Conservation (phyloP, 2,329 filamentous ascomycete species). For the Coniochaeta prunicola region DNA sequence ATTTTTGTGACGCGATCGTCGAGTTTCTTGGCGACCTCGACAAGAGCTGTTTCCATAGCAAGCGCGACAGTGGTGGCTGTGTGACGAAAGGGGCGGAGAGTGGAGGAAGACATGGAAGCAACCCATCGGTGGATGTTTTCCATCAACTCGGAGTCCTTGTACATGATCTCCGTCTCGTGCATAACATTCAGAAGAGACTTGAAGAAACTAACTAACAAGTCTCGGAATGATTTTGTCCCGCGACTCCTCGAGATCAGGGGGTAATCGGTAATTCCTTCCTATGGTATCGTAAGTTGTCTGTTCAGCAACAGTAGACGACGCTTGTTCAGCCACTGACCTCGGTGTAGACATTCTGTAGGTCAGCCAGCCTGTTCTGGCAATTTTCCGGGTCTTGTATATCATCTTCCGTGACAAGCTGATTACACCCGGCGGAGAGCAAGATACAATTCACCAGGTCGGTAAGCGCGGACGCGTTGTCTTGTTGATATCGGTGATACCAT, state of each 20-base stretch:
- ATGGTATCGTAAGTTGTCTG: not conserved
- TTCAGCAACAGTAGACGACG: not conserved
- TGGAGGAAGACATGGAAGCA: conserved; percentile 81
- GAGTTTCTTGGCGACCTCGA: conserved; percentile 33
- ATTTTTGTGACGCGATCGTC: conserved; percentile 61
- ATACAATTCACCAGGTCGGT: conserved; percentile 61
- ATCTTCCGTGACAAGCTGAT: conserved; percentile 67
- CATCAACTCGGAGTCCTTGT: conserved; percentile 68
- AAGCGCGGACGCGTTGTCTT: conserved; percentile 46
- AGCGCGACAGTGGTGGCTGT: conserved; percentile 83
- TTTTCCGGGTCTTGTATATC: conserved; percentile 90
- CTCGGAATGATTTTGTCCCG: conserved; percentile 69
- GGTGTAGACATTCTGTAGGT: conserved; percentile 85
- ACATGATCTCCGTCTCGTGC: conserved; percentile 75
- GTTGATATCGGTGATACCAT: conserved; percentile 53
- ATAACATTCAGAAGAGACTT: conserved; percentile 67
- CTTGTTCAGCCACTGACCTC: conserved; percentile 43
- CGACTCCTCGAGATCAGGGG: conserved; percentile 80
- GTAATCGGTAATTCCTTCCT: conserved; percentile 80
- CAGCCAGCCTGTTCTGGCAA: conserved; percentile 66
- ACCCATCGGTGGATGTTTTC: conserved; percentile 91
- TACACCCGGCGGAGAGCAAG: conserved; percentile 69
- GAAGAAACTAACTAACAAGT: conserved; percentile 73
- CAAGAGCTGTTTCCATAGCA: conserved; percentile 71
- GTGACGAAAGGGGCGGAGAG: conserved; percentile 84